Conservation (phyloP, 257 asterid genomes). For the Forsythia viridissima region DNA sequence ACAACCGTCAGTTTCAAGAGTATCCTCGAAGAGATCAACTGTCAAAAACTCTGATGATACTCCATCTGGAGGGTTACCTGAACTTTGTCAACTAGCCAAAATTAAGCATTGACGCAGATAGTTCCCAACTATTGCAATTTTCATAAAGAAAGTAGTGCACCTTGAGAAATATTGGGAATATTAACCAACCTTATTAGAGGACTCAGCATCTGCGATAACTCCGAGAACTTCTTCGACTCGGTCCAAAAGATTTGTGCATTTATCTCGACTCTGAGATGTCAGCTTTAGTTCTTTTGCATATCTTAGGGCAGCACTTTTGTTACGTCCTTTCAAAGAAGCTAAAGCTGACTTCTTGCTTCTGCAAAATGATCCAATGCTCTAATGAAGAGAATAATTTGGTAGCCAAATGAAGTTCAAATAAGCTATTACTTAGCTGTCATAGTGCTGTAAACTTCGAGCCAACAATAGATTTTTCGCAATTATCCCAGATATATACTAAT, state of each 20-base stretch:
- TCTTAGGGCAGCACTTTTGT: conserved; percentile 64
- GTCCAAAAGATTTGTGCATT: conserved; percentile 62
- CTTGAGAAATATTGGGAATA: neutral
- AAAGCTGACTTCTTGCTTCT: conserved; percentile 63
- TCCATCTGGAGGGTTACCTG: neutral
- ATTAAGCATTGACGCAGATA: neutral
- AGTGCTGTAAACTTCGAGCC: neutral
- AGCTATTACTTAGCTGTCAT: neutral
- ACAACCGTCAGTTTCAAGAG: neutral
- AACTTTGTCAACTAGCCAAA: conserved; percentile 4
- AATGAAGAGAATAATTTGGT: neutral
- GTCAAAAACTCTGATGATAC: neutral
- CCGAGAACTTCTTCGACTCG: conserved; percentile 76
- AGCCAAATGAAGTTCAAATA: neutral
- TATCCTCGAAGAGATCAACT: neutral
- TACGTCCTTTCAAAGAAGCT: conserved; percentile 57
- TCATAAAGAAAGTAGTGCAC: neutral
- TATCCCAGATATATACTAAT: neutral
- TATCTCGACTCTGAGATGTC: conserved; percentile 71
- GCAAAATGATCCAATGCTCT: conserved; percentile 31
- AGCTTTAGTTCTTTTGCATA: conserved; percentile 63
- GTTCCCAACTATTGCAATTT: conserved; percentile 1
- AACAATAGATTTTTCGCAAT: conserved; percentile 8
- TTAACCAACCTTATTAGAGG: conserved; percentile 73
- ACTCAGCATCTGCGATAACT: conserved; percentile 70